Percentiles rank a stretch among this genome's conserved stretches.
Evolutionary conservation across 2,329 filamentous ascomycete species (phyloP).

Genomic region (Phaeosphaeria sp.): DNA sequence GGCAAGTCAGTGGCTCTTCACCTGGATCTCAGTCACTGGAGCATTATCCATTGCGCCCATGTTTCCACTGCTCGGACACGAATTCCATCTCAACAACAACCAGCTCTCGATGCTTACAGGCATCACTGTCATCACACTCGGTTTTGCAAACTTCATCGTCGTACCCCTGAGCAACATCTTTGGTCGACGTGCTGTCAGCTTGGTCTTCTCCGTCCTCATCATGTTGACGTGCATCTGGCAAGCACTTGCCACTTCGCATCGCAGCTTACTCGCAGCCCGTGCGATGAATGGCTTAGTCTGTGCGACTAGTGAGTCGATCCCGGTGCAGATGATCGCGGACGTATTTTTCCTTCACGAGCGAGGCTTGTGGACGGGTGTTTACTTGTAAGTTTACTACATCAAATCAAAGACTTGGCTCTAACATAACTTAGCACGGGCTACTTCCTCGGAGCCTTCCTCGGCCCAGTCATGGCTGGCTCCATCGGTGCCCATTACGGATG

Average conservation of each 20-base stretch:
- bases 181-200: conserved; percentile 49
- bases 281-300: conserved; percentile 53
- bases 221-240: conserved; percentile 54
- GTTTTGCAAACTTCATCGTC: conserved; percentile 54
- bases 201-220: conserved; percentile 51
- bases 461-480: conserved; percentile 53
- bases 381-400: conserved; percentile 43
- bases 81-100: conserved; percentile 51
- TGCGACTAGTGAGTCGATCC: conserved; percentile 53
- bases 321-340: conserved; percentile 54
- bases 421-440: conserved; percentile 44
- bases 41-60: conserved; percentile 54
- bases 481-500: conserved; percentile 53
- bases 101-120: conserved; percentile 52
- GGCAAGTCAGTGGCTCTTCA: conserved; percentile 49
- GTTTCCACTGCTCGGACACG: conserved; percentile 51
- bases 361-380: conserved; percentile 49
- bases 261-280: conserved; percentile 52
- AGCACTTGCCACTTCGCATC: conserved; percentile 51
- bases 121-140: conserved; percentile 53
- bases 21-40: conserved; percentile 53
- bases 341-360: conserved; percentile 55
- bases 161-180: conserved; percentile 55
- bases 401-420: conserved; percentile 7
- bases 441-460: conserved; percentile 53